Conservation (phyloP, 805 yeast species). For the Dipodascus albidus region DNA sequence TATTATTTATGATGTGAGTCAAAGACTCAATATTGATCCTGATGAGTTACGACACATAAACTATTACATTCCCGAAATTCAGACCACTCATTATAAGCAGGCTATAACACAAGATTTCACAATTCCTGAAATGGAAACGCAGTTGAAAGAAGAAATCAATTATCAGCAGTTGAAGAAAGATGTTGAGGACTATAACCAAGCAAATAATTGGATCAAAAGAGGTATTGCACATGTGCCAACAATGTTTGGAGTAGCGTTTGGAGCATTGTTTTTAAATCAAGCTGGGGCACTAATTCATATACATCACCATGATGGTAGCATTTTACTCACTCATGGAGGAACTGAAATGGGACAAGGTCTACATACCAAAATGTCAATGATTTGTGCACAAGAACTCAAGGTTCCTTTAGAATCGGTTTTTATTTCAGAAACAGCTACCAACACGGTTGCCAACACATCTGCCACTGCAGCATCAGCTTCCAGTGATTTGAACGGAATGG, state of each 20-base stretch:
- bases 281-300: conserved; percentile 38
- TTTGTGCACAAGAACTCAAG: conserved; percentile 33
- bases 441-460: conserved; percentile 36
- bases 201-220: conserved; percentile 35
- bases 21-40: conserved; percentile 29
- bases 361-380: conserved; percentile 38
- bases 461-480: conserved; percentile 42
- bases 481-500: conserved; percentile 38
- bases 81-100: conserved; percentile 32
- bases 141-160: conserved; percentile 27
- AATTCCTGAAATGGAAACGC: conserved; percentile 27
- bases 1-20: conserved; percentile 31
- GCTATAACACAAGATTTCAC: conserved; percentile 31
- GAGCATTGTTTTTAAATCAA: conserved; percentile 35
- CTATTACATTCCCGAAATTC: conserved; percentile 24
- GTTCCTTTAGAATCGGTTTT: conserved; percentile 32
- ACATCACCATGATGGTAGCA: conserved; percentile 35
- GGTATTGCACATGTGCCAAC: conserved; percentile 38
- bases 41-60: conserved; percentile 30
- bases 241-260: conserved; percentile 37
- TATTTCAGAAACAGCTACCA: conserved; percentile 36
- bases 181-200: conserved; percentile 31
- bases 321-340: conserved; percentile 36
- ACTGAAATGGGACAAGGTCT: conserved; percentile 42
- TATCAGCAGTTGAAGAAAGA: conserved; percentile 27